Evolutionary conservation across 75 land plant genomes (phyloP).

Genomic region (Picea sitchensis): DNA sequence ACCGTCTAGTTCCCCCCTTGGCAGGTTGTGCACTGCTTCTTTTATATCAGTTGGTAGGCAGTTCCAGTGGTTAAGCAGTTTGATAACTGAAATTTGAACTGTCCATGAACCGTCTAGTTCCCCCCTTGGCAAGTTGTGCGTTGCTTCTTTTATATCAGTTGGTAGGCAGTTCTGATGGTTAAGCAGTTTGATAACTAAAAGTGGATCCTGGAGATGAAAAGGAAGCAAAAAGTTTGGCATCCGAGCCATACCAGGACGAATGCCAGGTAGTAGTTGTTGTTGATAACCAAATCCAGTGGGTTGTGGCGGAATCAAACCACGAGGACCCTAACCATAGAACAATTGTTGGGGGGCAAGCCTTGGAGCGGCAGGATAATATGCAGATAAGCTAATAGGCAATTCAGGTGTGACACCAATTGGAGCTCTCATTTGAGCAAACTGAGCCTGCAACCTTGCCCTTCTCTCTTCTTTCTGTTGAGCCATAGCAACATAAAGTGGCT

Average conservation of each 20-base stretch:
- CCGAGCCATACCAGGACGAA: slow-evolving; percentile 46
- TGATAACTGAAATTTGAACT: too few species aligned
- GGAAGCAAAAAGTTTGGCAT: slow-evolving; percentile 50
- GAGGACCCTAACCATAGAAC: slow-evolving; percentile 64
- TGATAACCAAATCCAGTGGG: slow-evolving; percentile 61
- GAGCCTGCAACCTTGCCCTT: slow-evolving; percentile 32
- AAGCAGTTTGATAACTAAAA: too few species aligned
- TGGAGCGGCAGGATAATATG: slow-evolving; percentile 57
- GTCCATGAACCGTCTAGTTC: too few species aligned
- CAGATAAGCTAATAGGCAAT: slow-evolving; percentile 29
- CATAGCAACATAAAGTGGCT: slow-evolving; percentile 37
- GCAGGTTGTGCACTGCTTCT: too few species aligned
- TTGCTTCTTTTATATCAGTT: too few species aligned
- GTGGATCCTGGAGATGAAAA: slow-evolving; percentile 20
- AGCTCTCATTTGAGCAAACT: too few species aligned
- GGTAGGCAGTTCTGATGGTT: too few species aligned
- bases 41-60: too few species aligned
- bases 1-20: too few species aligned
- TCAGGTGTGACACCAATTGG: too few species aligned
- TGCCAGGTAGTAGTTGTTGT: slow-evolving; percentile 46
- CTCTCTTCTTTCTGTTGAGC: slow-evolving; percentile 43
- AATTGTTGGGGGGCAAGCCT: slow-evolving; percentile 67
- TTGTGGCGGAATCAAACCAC: slow-evolving; percentile 58
- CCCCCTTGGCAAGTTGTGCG: too few species aligned
- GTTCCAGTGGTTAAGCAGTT: too few species aligned